Percentiles rank a stretch among this genome's conserved stretches.
These are phyloP conservation scores for Podila clonocystis DNA, from an alignment of 192 early-diverging fungal genomes.

Conservation along the genomic window DNA sequence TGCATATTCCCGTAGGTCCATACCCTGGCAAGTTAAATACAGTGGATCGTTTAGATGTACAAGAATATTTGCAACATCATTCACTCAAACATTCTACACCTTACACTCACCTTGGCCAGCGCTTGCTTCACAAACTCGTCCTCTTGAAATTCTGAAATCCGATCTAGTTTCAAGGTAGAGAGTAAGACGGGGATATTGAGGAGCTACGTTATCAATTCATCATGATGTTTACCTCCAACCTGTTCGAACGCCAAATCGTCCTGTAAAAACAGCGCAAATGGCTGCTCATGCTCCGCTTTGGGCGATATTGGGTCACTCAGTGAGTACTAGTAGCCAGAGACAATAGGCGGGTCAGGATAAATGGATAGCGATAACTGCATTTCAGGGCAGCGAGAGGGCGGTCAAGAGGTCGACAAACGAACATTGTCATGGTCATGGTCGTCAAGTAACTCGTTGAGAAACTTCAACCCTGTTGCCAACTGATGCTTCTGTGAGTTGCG, in stretches of 20 bases:
- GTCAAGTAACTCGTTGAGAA: constrained; percentile 35
- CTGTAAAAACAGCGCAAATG: constrained; percentile 24
- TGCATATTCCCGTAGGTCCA: constrained; percentile 89
- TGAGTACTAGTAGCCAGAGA: neutral
- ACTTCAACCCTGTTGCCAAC: constrained; percentile 42
- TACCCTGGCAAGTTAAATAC: constrained; percentile 56
- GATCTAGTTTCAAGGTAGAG: constrained; percentile 43
- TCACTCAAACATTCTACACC: neutral
- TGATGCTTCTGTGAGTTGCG: constrained; percentile 42
- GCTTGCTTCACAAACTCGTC: constrained; percentile 87
- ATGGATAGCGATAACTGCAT: neutral
- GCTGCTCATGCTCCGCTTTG: constrained; percentile 23
- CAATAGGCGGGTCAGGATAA: no score
- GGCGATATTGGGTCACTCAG: constrained; percentile 9
- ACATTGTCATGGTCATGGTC: constrained; percentile 40
- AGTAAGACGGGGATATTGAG: no score
- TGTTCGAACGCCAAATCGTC: constrained; percentile 47
- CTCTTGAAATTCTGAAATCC: constrained; percentile 80
- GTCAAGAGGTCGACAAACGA: neutral
- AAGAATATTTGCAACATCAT: no score
- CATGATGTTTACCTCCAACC: constrained; percentile 30
- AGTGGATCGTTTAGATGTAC: no score
- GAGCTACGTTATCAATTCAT: no score
- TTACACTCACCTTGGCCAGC: constrained; percentile 66
- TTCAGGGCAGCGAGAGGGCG: neutral